Percentiles rank a stretch among this genome's conserved stretches.
These are phyloP conservation scores for Penicillium sclerotiorum DNA, from an alignment of 2,329 filamentous ascomycete genomes.

Conservation along the genomic window DNA sequence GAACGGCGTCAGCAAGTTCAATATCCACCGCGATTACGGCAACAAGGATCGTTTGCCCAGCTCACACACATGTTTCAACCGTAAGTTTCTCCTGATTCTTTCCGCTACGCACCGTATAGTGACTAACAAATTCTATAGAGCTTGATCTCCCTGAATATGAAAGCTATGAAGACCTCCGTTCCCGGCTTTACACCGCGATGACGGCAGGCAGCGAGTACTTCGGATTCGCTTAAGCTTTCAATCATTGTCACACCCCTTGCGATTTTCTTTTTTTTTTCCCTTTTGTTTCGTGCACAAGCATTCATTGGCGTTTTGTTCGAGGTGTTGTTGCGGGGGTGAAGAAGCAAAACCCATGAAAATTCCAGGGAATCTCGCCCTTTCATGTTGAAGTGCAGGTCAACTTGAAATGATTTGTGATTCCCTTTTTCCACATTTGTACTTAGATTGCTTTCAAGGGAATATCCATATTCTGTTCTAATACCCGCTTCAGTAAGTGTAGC, in stretches of 20 bases:
- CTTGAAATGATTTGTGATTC: conserved; percentile 9
- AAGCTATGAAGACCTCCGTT: conserved; percentile 85
- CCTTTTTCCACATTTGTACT: conserved; percentile 18
- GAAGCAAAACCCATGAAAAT: conserved; percentile 18
- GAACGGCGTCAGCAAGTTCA: conserved; percentile 98
- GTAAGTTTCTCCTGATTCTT: conserved; percentile 63
- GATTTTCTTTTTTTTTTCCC: conserved; percentile 14
- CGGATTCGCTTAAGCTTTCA: conserved; percentile 75
- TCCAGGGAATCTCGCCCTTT: conserved; percentile 8
- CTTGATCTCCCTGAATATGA: conserved; percentile 98
- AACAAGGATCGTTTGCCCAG: conserved; percentile 94
- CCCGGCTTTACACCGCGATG: conserved; percentile 90
- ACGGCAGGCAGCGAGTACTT: conserved; percentile 98
- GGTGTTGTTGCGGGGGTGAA: conserved; percentile 11
- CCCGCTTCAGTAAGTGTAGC: no score
- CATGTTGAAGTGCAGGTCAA: conserved; percentile 48
- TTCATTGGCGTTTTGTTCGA: conserved; percentile 38
- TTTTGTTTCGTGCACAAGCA: conserved; percentile 33
- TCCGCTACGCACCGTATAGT: conserved; percentile 28
- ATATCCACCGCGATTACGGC: conserved; percentile 97
- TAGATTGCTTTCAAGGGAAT: conserved; percentile 27
- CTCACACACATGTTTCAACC: conserved; percentile 99
- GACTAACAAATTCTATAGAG: conserved; percentile 59
- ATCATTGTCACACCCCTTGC: not conserved
- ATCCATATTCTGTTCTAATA: conserved; percentile 16